phyloP scores from a whole-genome alignment of 192 early-diverging fungal species.

The Thoreauomyces humboldtii region DNA sequence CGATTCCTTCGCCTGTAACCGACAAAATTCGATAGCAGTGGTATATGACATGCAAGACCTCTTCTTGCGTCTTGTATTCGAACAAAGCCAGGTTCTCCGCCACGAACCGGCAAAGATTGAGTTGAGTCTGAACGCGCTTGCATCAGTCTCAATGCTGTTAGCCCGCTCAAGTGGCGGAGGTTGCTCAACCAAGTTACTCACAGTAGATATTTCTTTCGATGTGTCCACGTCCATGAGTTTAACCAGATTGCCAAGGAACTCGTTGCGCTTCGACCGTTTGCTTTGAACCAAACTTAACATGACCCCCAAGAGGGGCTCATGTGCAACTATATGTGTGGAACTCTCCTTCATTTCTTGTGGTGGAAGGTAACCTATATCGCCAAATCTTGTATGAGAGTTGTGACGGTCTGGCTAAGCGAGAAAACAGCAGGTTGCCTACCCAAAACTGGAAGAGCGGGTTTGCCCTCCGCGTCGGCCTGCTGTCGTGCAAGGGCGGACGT shows the following conservation, averaged over 20 bases:
- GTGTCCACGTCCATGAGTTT: slow-evolving; percentile 67
- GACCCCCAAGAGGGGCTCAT: slow-evolving; percentile 55
- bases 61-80: slow-evolving; percentile 77
- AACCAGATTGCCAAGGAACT: slow-evolving; percentile 67
- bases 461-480: no score
- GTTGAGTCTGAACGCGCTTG: slow-evolving; percentile 16
- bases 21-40: slow-evolving; percentile 71
- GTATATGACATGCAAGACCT: slow-evolving; percentile 74
- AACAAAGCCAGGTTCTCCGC: slow-evolving; percentile 81
- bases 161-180: no score
- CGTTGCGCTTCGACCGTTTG: slow-evolving; percentile 68
- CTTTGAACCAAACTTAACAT: slow-evolving; percentile 69
- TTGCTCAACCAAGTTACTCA: no score
- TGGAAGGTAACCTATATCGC: no score
- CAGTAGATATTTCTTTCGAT: not conserved
- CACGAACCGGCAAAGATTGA: slow-evolving; percentile 64
- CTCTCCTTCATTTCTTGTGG: no score
- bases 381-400: no score
- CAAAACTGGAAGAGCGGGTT: no score
- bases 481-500: slow-evolving; percentile 16
- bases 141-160: no score
- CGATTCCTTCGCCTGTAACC: slow-evolving; percentile 62
- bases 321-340: no score
- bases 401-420: no score
- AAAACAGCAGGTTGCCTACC: no score